Conservation (phyloP, 306 rosid species). For the Arachis stenosperma region DNA sequence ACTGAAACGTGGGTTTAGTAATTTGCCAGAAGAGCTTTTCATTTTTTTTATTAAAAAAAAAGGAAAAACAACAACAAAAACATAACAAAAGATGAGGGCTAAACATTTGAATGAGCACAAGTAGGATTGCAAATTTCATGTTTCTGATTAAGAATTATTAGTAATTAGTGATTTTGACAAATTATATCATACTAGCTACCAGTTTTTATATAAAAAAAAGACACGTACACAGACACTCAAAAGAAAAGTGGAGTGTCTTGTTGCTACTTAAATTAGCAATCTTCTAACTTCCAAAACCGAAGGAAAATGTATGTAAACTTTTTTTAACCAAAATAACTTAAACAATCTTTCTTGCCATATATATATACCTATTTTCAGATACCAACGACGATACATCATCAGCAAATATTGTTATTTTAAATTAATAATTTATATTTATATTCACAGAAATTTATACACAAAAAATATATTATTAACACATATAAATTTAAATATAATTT, state of each 20-base stretch:
- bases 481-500: too few relatives aligned
- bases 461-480: too few relatives aligned
- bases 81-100: too few relatives aligned
- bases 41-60: too few relatives aligned
- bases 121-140: neutral
- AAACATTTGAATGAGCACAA: neutral
- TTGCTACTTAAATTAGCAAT: slow-evolving; percentile 6
- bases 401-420: too few relatives aligned
- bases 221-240: too few relatives aligned
- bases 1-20: slow-evolving; percentile 5
- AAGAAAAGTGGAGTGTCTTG: neutral
- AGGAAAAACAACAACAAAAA: too few relatives aligned
- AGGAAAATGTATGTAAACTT: neutral
- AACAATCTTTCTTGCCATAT: neutral
- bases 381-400: neutral
- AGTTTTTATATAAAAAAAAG: too few relatives aligned
- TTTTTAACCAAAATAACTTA: neutral
- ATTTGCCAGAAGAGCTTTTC: neutral
- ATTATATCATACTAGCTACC: too few relatives aligned
- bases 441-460: too few relatives aligned
- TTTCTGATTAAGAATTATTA: neutral
- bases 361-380: neutral
- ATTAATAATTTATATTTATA: too few relatives aligned
- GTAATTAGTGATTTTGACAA: too few relatives aligned
- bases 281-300: slow-evolving; percentile 6